Base-by-base conservation (phyloP, 2,329 filamentous ascomycete species). In the Colletotrichum sp. region DNA sequence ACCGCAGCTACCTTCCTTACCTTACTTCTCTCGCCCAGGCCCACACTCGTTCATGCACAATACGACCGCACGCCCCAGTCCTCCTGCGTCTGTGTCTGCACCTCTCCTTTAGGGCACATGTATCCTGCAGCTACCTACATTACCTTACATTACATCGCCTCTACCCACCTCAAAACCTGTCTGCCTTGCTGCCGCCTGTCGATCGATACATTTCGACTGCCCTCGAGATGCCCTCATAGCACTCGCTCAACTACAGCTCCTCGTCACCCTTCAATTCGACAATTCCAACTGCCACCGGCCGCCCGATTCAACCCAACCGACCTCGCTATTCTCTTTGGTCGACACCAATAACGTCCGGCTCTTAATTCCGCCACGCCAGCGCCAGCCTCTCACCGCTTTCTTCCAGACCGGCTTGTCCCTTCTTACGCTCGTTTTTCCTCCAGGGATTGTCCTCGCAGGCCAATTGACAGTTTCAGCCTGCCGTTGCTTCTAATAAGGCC, bases 41-140 rank as follows among this genome's bases (percentile, higher is more conserved):
- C 80, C 79, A 82, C 80, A 76, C 77, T 82, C 81, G 82, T 83
- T 81, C 81, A 83, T 83, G 81, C 82, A 83, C 76, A 78, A 80
- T 78, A 81, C 78, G 76, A 78, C 77, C 70, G 73, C 67, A 71
- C 43, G 70, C 70, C 71, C 66, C 67, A 58, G 65, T 62, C 60
- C 75, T 75, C 66, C 77, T 78, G 75, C 76, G 71, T 68, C 71
- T 70, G 48, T 60, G 61, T 76, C 78, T 79, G 80, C 81, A 81
- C 72, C 78, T 79, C 82, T 80, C 81, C 79, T 80, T 79, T 79
- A 79, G 80, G 79, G 77, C 79, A 80, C 81, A 80, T 80, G 77
- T 75, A 77, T 75, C 74, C 72, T 76, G 74, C 76, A 76, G 73
- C 69, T 75, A 73, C 69, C 73, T 75, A 68, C 73, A 62, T 68